These are phyloP conservation scores for Suaeda aralocaspica DNA, from an alignment of 148 eudicot genomes.

Conservation along the genomic window DNA sequence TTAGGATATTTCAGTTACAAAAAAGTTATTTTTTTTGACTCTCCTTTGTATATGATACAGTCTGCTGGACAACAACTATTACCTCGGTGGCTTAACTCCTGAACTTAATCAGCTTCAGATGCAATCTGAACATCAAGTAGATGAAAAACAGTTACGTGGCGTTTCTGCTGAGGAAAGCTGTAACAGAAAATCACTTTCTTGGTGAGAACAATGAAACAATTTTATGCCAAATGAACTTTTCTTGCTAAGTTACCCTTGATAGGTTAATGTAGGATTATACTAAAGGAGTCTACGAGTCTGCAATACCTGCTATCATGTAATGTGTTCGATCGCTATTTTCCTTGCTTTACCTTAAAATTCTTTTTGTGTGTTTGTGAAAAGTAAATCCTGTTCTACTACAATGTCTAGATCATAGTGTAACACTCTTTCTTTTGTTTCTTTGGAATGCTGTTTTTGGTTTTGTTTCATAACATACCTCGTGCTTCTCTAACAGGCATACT, in stretches of 20 bases:
- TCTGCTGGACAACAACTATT: slow-evolving; percentile 41
- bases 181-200: slow-evolving; percentile 25
- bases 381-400: background rate
- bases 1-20: background rate
- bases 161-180: slow-evolving; percentile 12
- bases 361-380: too few species aligned
- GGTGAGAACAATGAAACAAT: slow-evolving; percentile 25
- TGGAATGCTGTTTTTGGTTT: background rate
- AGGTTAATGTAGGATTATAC: background rate
- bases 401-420: background rate
- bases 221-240: background rate
- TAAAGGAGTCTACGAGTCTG: background rate
- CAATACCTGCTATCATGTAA: background rate
- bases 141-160: slow-evolving; percentile 26
- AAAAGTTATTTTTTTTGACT: background rate
- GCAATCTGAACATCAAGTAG: slow-evolving; percentile 42
- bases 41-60: slow-evolving; percentile 24
- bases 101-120: slow-evolving; percentile 36
- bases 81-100: slow-evolving; percentile 35
- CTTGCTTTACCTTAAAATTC: too few species aligned
- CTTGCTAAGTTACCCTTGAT: background rate
- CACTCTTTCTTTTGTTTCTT: background rate
- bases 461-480: background rate
- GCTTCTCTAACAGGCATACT: slow-evolving; percentile 19
- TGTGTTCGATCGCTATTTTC: background rate